These are phyloP conservation scores for Dendrobium chrysotoxum DNA, from an alignment of 106 monocot species.

Conservation along the genomic window DNA sequence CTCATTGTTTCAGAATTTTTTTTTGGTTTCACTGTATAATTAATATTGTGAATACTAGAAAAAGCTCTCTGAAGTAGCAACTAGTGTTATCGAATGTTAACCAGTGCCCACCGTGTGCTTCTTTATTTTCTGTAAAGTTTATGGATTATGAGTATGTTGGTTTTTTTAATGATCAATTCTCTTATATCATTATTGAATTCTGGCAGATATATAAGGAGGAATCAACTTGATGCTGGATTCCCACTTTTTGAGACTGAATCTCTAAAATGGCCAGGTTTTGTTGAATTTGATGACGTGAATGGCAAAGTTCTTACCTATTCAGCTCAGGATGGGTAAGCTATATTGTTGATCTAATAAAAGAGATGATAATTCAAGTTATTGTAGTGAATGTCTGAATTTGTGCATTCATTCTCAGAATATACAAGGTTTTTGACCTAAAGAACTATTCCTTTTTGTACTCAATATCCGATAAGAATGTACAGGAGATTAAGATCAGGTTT, in stretches of 20 bases:
- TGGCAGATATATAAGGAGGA: constrained; percentile 78
- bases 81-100: too few species aligned
- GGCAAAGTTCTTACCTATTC: constrained; percentile 91
- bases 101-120: too few species aligned
- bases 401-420: constrained; percentile 34
- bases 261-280: constrained; percentile 93
- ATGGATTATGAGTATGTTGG: neutral
- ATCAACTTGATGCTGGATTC: constrained; percentile 75
- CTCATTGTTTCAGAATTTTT: too few species aligned
- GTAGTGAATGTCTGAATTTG: neutral
- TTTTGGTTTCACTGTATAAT: too few species aligned
- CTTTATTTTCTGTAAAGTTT: neutral
- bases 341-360: constrained; percentile 3
- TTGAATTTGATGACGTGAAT: constrained; percentile 95
- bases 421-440: constrained; percentile 81
- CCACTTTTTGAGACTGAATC: constrained; percentile 86
- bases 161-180: neutral
- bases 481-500: constrained; percentile 95
- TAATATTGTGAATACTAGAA: too few species aligned
- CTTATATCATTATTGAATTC: constrained; percentile 5
- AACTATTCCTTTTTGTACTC: constrained; percentile 71
- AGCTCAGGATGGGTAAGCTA: constrained; percentile 71
- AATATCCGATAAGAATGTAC: constrained; percentile 83
- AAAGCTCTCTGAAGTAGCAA: too few species aligned
- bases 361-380: neutral